phyloP scores from a whole-genome alignment of 495 filamentous ascomycete species.

The Massariosphaeria phaeospora region DNA sequence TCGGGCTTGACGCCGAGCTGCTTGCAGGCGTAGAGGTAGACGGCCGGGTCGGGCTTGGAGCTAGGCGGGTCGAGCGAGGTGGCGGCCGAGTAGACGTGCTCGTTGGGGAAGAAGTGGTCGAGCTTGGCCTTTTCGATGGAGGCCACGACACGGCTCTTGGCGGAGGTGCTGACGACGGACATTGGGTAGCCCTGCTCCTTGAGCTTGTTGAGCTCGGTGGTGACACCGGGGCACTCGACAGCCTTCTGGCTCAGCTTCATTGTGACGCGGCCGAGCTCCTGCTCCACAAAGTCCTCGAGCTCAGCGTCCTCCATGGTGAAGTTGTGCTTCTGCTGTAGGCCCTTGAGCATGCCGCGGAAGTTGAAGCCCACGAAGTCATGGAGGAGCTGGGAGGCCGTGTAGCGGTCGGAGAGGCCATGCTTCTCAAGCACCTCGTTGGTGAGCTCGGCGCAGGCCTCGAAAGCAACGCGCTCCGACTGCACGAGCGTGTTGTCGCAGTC shows the following conservation, averaged over 20 bases:
- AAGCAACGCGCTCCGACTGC: slow-evolving; percentile 85
- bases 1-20: slow-evolving; percentile 65
- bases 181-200: slow-evolving; percentile 61
- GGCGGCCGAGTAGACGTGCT: slow-evolving; percentile 79
- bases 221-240: slow-evolving; percentile 69
- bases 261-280: slow-evolving; percentile 80
- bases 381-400: slow-evolving; percentile 75
- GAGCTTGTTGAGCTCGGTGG: slow-evolving; percentile 61
- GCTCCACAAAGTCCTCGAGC: slow-evolving; percentile 68
- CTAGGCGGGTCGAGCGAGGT: slow-evolving; percentile 72
- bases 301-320: slow-evolving; percentile 65
- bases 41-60: slow-evolving; percentile 88
- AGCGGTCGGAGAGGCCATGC: slow-evolving; percentile 61
- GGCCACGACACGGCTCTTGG: slow-evolving; percentile 71
- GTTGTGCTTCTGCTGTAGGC: slow-evolving; percentile 68
- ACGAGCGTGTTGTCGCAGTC: slow-evolving; percentile 98
- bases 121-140: slow-evolving; percentile 76
- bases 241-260: slow-evolving; percentile 68
- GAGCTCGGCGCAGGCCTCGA: slow-evolving; percentile 88
- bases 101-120: slow-evolving; percentile 69
- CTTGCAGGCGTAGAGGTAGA: slow-evolving; percentile 80
- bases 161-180: slow-evolving; percentile 76
- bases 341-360: slow-evolving; percentile 85
- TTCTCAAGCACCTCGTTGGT: slow-evolving; percentile 81
- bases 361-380: slow-evolving; percentile 91